phyloP scores from a whole-genome alignment of 2,329 filamentous ascomycete genomes.

The Fusarium heterosporum region DNA sequence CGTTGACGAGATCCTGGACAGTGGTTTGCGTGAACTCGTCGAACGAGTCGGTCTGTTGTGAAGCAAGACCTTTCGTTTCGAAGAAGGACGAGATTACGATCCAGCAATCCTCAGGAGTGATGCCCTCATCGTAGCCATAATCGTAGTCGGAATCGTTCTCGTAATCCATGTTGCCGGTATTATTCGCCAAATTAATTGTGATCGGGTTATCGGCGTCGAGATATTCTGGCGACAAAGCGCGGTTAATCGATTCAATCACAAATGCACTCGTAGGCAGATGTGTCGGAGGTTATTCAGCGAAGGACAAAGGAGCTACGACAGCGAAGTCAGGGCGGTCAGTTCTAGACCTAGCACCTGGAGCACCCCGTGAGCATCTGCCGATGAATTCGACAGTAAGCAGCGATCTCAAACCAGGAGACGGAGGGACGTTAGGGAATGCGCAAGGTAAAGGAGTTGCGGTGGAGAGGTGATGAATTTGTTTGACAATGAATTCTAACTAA shows the following conservation, averaged over 20 bases:
- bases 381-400: slow-evolving; percentile 40
- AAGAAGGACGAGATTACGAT: slow-evolving; percentile 97
- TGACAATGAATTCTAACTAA: slow-evolving; percentile 41
- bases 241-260: slow-evolving; percentile 16
- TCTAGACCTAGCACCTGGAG: slow-evolving; percentile 50
- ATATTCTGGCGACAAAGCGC: slow-evolving; percentile 11
- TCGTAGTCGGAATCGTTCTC: slow-evolving; percentile 73
- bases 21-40: slow-evolving; percentile 96
- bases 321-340: slow-evolving; percentile 49
- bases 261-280: slow-evolving; percentile 15
- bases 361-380: slow-evolving; percentile 51
- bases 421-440: slow-evolving; percentile 34
- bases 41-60: slow-evolving; percentile 97
- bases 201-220: not conserved
- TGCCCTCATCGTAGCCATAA: slow-evolving; percentile 75
- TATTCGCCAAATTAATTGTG: not conserved
- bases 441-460: slow-evolving; percentile 32
- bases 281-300: slow-evolving; percentile 35
- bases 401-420: slow-evolving; percentile 31
- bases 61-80: slow-evolving; percentile 93
- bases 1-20: slow-evolving; percentile 93
- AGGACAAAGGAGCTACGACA: slow-evolving; percentile 38
- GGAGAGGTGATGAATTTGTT: slow-evolving; percentile 47
- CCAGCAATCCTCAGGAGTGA: slow-evolving; percentile 99
- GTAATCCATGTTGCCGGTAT: slow-evolving; percentile 62